These are phyloP conservation scores for Yamadazyma membranifaciens DNA, from an alignment of 1,139 yeast genomes.

Conservation along the genomic window DNA sequence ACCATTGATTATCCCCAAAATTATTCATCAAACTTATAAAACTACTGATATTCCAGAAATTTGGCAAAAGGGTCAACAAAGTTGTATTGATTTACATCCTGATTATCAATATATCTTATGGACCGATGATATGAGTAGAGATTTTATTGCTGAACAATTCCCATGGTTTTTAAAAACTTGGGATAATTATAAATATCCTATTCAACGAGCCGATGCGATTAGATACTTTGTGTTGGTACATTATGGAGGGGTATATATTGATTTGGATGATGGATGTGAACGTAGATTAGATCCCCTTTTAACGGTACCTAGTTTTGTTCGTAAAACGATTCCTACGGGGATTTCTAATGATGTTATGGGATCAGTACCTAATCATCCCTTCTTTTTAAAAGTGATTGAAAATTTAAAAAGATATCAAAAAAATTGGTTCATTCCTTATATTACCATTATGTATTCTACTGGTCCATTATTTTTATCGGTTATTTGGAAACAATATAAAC, in stretches of 20 bases:
- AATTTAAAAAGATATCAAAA: slow-evolving; percentile 60
- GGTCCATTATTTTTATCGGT: slow-evolving; percentile 89
- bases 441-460: slow-evolving; percentile 91
- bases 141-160: slow-evolving; percentile 73
- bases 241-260: slow-evolving; percentile 89
- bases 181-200: slow-evolving; percentile 76
- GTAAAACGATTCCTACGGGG: slow-evolving; percentile 89
- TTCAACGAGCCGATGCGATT: slow-evolving; percentile 90
- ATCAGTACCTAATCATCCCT: slow-evolving; percentile 81
- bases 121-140: slow-evolving; percentile 85
- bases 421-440: slow-evolving; percentile 80
- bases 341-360: slow-evolving; percentile 95
- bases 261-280: slow-evolving; percentile 85
- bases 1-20: slow-evolving; percentile 72
- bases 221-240: slow-evolving; percentile 80
- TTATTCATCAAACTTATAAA: slow-evolving; percentile 92
- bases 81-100: slow-evolving; percentile 75
- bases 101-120: slow-evolving; percentile 85
- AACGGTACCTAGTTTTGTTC: slow-evolving; percentile 78
- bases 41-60: slow-evolving; percentile 71
- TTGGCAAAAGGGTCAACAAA: slow-evolving; percentile 78
- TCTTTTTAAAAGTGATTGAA: slow-evolving; percentile 69
- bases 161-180: slow-evolving; percentile 85
- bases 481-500: slow-evolving; percentile 81
- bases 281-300: slow-evolving; percentile 76